A percentile compares a stretch with the other conserved stretches of the same genome.
Evolutionary conservation across 306 rosid species (phyloP).

Genomic region (Sicyos edulis): DNA sequence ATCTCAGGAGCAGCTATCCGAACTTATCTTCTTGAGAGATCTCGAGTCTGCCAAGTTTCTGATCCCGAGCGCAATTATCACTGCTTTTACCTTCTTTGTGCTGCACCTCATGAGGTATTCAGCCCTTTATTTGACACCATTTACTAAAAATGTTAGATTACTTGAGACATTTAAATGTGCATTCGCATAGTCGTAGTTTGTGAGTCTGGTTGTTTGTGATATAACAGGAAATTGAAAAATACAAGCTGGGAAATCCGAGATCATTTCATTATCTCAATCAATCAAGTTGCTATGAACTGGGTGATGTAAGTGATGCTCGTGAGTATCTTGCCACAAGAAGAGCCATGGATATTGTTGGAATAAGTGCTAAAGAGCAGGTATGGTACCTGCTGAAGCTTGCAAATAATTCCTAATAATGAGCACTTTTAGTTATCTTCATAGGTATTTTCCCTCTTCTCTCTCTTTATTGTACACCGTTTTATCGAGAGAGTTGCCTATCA

Average conservation of each 20-base stretch:
- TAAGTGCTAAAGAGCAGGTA: conserved; percentile 92
- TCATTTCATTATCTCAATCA: conserved; percentile 97
- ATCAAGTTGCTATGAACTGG: conserved; percentile 80
- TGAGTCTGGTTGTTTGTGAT: conserved; percentile 21
- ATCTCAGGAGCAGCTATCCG: conserved; percentile 98
- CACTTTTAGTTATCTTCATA: too few species aligned
- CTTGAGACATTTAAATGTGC: neutral
- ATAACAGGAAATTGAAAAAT: conserved; percentile 89
- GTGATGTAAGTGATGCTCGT: conserved; percentile 72
- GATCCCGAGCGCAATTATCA: conserved; percentile 99
- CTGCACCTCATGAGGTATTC: conserved; percentile 96
- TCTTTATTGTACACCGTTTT: too few species aligned
- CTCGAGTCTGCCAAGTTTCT: conserved; percentile 97
- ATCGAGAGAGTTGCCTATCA: too few species aligned
- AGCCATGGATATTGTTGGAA: conserved; percentile 98
- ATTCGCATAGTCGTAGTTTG: neutral
- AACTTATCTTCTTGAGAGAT: conserved; percentile 94
- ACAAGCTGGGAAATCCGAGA: conserved; percentile 79
- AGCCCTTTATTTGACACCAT: conserved; percentile 19
- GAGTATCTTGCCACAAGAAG: conserved; percentile 98
- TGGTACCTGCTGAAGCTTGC: conserved; percentile 26
- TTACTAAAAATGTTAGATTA: neutral
- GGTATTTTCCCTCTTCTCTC: too few species aligned
- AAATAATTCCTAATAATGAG: conserved; percentile 18
- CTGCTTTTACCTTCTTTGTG: conserved; percentile 96